Evolutionary conservation across 371 early-diverging fungal genomes (phyloP), one percentile per base, ranked within the genome.

Genomic region (Lichtheimia hyalospora): DNA sequence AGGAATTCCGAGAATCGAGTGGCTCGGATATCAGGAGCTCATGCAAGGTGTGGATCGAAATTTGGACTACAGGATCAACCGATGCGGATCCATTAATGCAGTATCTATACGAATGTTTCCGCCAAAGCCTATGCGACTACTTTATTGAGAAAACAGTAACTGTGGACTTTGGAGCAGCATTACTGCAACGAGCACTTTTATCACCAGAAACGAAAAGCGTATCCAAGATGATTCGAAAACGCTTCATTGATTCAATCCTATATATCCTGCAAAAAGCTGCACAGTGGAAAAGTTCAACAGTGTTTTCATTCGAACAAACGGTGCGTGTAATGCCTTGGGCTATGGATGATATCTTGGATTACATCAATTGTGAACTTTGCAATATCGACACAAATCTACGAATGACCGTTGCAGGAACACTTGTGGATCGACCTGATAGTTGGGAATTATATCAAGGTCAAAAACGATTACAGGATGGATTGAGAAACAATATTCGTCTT

Each of bases 81-180:
- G 87, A 89, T 59, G 68, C 82, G 0, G 73, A 82, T 4, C 75
- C 75, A 1, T 66, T 92, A 10, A 57, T 85, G 49, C 79, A 84
- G 6, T 63, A 83, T 49, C 68, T 89, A 13, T 74, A 73, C 23
- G 75, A 77, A 54, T 84, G 87, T 59, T 87, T 85, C 58, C 68
- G 75, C 10, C 87, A 86, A 60, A 84, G 82, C 54, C 57, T 88
- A 3, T 88, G 86, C 52, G 92, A 92, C 57, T 92, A 91, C 54
- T 74, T 85, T 24, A 76, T 91, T 24, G 94, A 92, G 65, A 73
- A 80, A 6, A 83, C 80, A 8, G 81, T 85, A 14, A 69, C 71
- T 7, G 73, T 80, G n/a, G 72, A 83, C 49, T 64, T 62, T 51
- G 70, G 70, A 2, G 62, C 63, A 7, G 61, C 66, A 12, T 40